Conservation (phyloP, 2,329 filamentous ascomycete species). For the Seiridium unicorne region DNA sequence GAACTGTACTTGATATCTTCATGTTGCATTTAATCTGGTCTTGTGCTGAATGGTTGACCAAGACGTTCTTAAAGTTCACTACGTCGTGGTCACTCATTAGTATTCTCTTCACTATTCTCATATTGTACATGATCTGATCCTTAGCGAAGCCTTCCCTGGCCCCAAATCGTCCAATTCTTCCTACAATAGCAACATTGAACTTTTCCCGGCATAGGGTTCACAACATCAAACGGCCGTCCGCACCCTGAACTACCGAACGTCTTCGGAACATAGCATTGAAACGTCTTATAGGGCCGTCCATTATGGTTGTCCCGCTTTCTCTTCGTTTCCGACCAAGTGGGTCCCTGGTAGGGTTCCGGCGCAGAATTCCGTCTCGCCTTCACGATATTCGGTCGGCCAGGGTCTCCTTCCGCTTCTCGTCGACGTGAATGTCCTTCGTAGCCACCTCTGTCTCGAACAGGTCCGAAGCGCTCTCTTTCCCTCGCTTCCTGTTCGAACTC, state of each 20-base stretch:
- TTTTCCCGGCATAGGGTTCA: not conserved
- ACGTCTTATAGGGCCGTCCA: not conserved
- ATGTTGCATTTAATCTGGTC: too few relatives aligned
- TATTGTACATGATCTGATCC: not conserved
- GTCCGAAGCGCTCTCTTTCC: not conserved
- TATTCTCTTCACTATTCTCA: not conserved
- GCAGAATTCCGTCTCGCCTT: not conserved
- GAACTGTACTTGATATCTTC: too few relatives aligned
- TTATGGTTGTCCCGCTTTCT: not conserved
- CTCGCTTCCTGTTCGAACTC: not conserved
- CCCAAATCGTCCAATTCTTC: not conserved
- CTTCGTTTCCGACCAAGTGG: not conserved
- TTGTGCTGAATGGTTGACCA: too few relatives aligned
- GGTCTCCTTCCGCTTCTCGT: not conserved
- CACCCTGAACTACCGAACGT: not conserved
- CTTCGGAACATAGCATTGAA: not conserved
- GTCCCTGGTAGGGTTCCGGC: not conserved
- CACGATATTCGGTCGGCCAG: not conserved
- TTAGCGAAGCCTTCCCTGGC: not conserved
- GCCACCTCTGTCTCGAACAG: not conserved
- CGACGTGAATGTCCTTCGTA: not conserved
- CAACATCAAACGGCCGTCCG: not conserved
- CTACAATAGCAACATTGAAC: not conserved
- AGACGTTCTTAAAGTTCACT: too few relatives aligned
- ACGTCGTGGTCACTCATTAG: too few relatives aligned